Percentiles rank a stretch among this genome's conserved stretches.
Conservation (phyloP, 31 red algal genomes). For the Odonthalia washingtoniensis region DNA sequence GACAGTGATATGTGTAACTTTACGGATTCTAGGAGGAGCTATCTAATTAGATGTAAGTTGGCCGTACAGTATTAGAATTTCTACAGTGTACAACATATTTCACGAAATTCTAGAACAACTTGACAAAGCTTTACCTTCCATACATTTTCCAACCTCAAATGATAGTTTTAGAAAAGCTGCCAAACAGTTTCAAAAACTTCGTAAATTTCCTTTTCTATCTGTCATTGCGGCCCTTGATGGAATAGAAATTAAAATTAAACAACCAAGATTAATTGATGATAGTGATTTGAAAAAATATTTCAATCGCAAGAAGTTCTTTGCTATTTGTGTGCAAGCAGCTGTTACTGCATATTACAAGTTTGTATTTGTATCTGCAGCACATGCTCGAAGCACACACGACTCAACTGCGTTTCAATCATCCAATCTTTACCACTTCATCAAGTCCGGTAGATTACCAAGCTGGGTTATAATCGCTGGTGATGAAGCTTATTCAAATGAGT, state of each 20-base stretch:
- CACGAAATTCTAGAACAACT: background rate
- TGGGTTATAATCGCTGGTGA: background rate
- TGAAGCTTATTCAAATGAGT: background rate
- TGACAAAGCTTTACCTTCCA: background rate
- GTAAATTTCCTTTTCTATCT: background rate
- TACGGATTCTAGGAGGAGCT: slow-evolving; percentile 26
- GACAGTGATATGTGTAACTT: slow-evolving; percentile 4
- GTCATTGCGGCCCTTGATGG: slow-evolving; percentile 1
- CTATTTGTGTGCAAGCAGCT: too few species aligned
- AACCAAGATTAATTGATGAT: background rate
- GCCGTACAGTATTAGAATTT: slow-evolving; percentile 18
- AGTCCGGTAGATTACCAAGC: background rate
- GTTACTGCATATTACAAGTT: too few species aligned
- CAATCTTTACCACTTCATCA: background rate
- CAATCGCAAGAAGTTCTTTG: too few species aligned
- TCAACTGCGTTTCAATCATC: background rate
- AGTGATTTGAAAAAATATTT: too few species aligned
- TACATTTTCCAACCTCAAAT: background rate
- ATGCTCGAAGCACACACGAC: background rate
- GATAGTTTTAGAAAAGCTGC: background rate
- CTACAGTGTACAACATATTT: slow-evolving; percentile 6
- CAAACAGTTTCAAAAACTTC: too few species aligned
- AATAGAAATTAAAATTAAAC: background rate
- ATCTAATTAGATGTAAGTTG: slow-evolving; percentile 23
- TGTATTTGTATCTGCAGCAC: background rate